phyloP scores from a whole-genome alignment of 768 basidiomycete species.

The Tubosaeta sp. region DNA sequence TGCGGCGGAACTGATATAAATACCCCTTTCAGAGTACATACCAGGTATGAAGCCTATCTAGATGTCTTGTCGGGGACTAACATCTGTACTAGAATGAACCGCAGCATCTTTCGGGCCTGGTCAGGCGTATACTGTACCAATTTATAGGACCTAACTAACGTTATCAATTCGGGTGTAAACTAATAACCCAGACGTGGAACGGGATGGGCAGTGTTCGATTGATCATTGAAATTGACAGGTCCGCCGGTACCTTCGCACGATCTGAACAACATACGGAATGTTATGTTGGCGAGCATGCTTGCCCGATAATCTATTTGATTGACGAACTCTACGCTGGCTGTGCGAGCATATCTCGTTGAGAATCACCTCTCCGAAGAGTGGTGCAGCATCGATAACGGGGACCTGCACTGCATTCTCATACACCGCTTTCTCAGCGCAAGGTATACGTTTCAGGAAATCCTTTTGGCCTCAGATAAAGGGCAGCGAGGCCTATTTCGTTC shows the following conservation, averaged over 20 bases:
- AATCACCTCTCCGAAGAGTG: neutral
- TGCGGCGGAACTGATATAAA: constrained; percentile 8
- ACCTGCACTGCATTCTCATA: neutral
- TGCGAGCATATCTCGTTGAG: neutral
- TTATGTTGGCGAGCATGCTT: neutral
- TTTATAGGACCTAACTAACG: constrained; percentile 80
- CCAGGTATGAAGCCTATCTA: constrained; percentile 41
- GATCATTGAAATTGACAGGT: neutral
- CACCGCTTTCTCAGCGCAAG: neutral
- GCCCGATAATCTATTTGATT: neutral
- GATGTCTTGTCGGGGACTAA: constrained; percentile 1
- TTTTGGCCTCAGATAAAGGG: neutral
- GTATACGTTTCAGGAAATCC: neutral
- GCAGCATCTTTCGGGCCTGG: constrained; percentile 75
- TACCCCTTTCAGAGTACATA: constrained; percentile 58
- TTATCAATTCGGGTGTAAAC: neutral
- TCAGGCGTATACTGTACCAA: constrained; percentile 79
- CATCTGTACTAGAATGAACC: constrained; percentile 51
- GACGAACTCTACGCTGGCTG: neutral
- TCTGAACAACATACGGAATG: neutral
- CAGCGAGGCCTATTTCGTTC: neutral
- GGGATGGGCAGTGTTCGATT: neutral
- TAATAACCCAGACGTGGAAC: neutral
- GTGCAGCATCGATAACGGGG: neutral
- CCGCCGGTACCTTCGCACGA: neutral